phyloP scores from a whole-genome alignment of 306 rosid genomes.

The Malus asiatica region DNA sequence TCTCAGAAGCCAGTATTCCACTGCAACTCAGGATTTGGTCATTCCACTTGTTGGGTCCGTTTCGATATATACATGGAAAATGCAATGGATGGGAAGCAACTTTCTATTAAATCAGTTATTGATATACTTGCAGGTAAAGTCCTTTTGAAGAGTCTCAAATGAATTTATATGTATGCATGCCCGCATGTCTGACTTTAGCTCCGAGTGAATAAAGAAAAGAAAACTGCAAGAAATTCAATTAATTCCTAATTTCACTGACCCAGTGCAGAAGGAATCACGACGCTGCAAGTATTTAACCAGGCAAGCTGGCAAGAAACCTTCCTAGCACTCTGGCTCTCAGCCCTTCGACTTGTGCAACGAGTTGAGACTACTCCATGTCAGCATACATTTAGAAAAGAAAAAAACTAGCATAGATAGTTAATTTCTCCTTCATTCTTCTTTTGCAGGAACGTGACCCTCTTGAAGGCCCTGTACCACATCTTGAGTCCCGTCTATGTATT shows the following conservation, averaged over 20 bases:
- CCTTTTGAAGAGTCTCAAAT: constrained; percentile 7
- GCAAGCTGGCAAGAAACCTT: constrained; percentile 84
- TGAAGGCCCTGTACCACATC: constrained; percentile 78
- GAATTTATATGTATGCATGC: neutral
- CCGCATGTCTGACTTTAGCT: neutral
- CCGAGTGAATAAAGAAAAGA: neutral
- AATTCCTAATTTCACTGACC: constrained; percentile 25
- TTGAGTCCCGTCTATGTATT: constrained; percentile 60
- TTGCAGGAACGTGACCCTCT: constrained; percentile 78
- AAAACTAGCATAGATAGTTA: constrained; percentile 2
- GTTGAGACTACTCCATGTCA: constrained; percentile 47
- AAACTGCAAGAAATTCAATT: constrained; percentile 11
- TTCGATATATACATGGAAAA: constrained; percentile 72
- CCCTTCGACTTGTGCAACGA: constrained; percentile 87
- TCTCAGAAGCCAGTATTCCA: constrained; percentile 29
- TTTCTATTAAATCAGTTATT: constrained; percentile 53
- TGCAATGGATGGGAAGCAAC: constrained; percentile 66
- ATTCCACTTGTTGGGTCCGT: constrained; percentile 57
- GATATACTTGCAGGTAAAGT: constrained; percentile 54
- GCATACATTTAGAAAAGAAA: constrained; percentile 11
- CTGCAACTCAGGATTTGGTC: constrained; percentile 33
- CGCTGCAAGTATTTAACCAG: constrained; percentile 61
- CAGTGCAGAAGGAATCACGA: constrained; percentile 57
- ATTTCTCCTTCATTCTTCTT: constrained; percentile 2
- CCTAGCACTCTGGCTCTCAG: constrained; percentile 79